Percentiles rank a stretch among this genome's conserved stretches.
Evolutionary conservation across 345 rosid genomes (phyloP).

Genomic region (Nephelium lappaceum): DNA sequence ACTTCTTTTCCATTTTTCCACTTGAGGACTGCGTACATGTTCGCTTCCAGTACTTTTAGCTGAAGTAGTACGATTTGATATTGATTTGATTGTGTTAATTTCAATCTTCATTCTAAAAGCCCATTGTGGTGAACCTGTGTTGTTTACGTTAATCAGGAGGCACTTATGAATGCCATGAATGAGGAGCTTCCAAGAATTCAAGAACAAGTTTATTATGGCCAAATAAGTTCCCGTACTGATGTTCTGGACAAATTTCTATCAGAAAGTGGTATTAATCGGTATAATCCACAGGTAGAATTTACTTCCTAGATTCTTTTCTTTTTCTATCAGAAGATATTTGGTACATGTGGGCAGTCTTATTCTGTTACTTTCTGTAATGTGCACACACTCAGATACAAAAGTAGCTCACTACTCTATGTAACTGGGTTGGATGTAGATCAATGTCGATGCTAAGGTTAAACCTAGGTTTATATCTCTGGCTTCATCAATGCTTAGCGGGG

Average conservation of each 20-base stretch:
- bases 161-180: conserved; percentile 89
- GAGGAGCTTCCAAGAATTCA: conserved; percentile 94
- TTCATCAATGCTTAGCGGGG: conserved; percentile 59
- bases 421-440: conserved; percentile 57
- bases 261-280: conserved; percentile 86
- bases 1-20: neutral
- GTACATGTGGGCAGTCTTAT: neutral
- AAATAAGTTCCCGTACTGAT: conserved; percentile 79
- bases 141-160: conserved; percentile 56
- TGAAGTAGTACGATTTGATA: neutral
- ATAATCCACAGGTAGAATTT: conserved; percentile 79
- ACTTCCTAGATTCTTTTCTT: neutral
- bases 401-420: conserved; percentile 4
- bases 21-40: neutral
- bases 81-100: neutral
- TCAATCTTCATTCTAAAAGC: neutral
- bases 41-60: neutral
- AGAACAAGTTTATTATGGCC: conserved; percentile 95
- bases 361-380: neutral
- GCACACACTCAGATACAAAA: neutral
- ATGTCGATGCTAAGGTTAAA: conserved; percentile 59
- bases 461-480: conserved; percentile 72
- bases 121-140: conserved; percentile 10
- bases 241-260: conserved; percentile 84
- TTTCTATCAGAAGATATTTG: neutral